Percentiles rank a stretch among this genome's conserved stretches.
phyloP scores from a whole-genome alignment of 352 stramenopile genomes.

The Phytopythium montanum region DNA sequence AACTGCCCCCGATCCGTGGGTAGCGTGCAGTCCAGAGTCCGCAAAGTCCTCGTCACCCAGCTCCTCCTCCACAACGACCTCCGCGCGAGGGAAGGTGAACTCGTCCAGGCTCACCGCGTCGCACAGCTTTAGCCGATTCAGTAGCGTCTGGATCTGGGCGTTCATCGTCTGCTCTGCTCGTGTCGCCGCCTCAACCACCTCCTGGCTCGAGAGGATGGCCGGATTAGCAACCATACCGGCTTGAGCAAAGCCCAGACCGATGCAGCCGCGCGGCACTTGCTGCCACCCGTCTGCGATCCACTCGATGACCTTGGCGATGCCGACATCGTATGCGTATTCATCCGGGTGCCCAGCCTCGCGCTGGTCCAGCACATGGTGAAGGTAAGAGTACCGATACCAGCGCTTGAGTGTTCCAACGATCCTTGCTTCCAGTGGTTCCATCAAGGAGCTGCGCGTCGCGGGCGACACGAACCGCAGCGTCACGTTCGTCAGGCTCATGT shows the following conservation, averaged over 20 bases:
- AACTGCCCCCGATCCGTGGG: slow-evolving; percentile 32
- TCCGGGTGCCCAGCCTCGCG: slow-evolving; percentile 28
- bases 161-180: slow-evolving; percentile 47
- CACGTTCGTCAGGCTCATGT: slow-evolving; percentile 59
- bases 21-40: slow-evolving; percentile 44
- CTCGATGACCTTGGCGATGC: slow-evolving; percentile 47
- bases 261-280: slow-evolving; percentile 41
- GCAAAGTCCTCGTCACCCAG: slow-evolving; percentile 66
- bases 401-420: slow-evolving; percentile 51
- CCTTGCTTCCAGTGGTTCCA: slow-evolving; percentile 35
- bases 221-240: slow-evolving; percentile 23
- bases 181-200: background rate
- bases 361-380: slow-evolving; percentile 42
- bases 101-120: slow-evolving; percentile 43
- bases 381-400: slow-evolving; percentile 46
- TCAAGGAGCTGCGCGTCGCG: slow-evolving; percentile 29
- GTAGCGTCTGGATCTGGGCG: slow-evolving; percentile 43
- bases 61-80: slow-evolving; percentile 52
- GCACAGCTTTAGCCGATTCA: slow-evolving; percentile 51
- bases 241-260: slow-evolving; percentile 43
- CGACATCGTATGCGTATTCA: slow-evolving; percentile 47
- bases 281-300: slow-evolving; percentile 56
- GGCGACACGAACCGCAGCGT: slow-evolving; percentile 40
- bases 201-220: background rate
- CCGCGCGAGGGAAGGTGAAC: slow-evolving; percentile 38